A percentile compares a stretch with the other conserved stretches of the same genome.
Conservation (phyloP, 1,284 basidiomycete species). For the Violaceomyces palustris region DNA sequence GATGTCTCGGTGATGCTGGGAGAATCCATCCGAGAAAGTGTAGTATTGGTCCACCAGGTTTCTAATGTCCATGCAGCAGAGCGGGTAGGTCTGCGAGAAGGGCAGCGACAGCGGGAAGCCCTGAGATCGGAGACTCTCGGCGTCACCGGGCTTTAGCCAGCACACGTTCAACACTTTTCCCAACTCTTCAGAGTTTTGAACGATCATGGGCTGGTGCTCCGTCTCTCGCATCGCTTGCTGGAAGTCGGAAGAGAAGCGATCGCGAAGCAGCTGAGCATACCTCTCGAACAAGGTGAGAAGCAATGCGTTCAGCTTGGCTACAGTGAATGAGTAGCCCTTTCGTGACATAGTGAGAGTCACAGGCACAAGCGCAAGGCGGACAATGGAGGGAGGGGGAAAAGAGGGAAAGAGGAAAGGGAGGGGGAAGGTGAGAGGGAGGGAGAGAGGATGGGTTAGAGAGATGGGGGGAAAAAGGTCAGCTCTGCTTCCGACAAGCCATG, state of each 20-base stretch:
- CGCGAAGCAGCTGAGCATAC: slow-evolving; percentile 76
- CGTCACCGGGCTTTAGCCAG: slow-evolving; percentile 65
- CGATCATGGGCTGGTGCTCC: slow-evolving; percentile 85
- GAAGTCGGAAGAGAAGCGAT: slow-evolving; percentile 69
- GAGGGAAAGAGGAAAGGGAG: neutral
- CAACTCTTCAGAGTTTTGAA: slow-evolving; percentile 68
- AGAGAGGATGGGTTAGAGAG: slow-evolving; percentile 7
- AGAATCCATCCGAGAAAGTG: slow-evolving; percentile 88
- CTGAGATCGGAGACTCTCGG: slow-evolving; percentile 43
- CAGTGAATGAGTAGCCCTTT: slow-evolving; percentile 71
- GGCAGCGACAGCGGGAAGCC: slow-evolving; percentile 73
- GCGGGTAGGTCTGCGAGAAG: slow-evolving; percentile 90
- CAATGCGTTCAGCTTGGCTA: slow-evolving; percentile 74
- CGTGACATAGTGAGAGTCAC: no score
- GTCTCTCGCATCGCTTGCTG: slow-evolving; percentile 65
- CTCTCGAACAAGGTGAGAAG: slow-evolving; percentile 83
- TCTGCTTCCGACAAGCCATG: no score
- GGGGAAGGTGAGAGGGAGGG: no score
- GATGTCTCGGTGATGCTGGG: slow-evolving; percentile 83
- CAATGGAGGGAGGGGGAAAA: no score
- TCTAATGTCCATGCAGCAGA: slow-evolving; percentile 93
- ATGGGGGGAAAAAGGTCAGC: no score
- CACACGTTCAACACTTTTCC: slow-evolving; percentile 74
- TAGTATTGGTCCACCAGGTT: slow-evolving; percentile 94
- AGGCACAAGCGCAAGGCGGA: no score